Evolutionary conservation across 140 eudicot species (phyloP).

Genomic region (Erigeron philadelphicus): DNA sequence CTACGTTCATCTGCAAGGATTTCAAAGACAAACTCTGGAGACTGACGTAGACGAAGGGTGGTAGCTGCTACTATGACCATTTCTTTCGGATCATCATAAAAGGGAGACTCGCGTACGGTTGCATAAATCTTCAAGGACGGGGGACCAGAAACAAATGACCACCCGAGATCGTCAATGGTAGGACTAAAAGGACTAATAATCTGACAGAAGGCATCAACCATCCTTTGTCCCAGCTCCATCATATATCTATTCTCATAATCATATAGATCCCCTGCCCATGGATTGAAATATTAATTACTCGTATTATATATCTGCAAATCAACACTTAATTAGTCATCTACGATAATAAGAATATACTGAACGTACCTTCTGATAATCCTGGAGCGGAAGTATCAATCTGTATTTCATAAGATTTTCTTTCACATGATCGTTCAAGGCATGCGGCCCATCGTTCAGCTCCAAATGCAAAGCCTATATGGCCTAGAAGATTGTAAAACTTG

Average conservation of each 20-base stretch:
- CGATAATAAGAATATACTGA: background rate
- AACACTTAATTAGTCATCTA: background rate
- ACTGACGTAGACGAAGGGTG: slow-evolving; percentile 1
- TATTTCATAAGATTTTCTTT: slow-evolving; percentile 31
- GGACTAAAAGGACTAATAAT: too few relatives aligned
- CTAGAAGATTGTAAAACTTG: slow-evolving; percentile 38
- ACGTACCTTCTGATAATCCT: background rate
- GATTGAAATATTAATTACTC: too few relatives aligned
- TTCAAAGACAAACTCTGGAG: slow-evolving; percentile 16
- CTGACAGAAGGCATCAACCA: background rate
- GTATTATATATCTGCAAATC: too few relatives aligned
- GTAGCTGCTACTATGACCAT: background rate
- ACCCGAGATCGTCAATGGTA: background rate
- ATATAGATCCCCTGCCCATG: background rate
- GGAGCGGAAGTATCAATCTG: too few relatives aligned
- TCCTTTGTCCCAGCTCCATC: background rate
- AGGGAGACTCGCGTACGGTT: background rate
- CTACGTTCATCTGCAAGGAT: background rate
- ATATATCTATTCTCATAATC: background rate
- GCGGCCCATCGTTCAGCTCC: slow-evolving; percentile 66
- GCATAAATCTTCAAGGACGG: background rate
- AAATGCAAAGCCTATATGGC: slow-evolving; percentile 53
- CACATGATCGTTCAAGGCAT: slow-evolving; percentile 57
- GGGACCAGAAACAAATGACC: background rate
- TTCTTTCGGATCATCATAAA: background rate